Evolutionary conservation across 2,329 filamentous ascomycete species (phyloP).

Genomic region (Diplocarpon rosae): DNA sequence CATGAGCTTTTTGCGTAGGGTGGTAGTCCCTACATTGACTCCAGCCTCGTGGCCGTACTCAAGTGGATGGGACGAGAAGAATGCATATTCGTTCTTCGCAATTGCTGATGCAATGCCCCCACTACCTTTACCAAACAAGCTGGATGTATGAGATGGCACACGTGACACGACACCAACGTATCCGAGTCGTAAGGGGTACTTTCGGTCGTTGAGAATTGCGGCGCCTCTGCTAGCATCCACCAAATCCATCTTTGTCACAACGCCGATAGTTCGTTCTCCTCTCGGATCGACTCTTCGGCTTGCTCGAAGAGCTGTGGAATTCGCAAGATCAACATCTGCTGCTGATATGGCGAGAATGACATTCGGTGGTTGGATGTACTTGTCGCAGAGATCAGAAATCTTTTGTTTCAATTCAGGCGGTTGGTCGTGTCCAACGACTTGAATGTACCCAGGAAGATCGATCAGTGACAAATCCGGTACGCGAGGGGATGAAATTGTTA

Average conservation of each 20-base stretch:
- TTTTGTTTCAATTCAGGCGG: slow-evolving; percentile 87
- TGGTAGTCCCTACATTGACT: slow-evolving; percentile 72
- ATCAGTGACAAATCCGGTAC: slow-evolving; percentile 94
- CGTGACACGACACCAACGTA: slow-evolving; percentile 93
- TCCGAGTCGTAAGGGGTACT: slow-evolving; percentile 88
- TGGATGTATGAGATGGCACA: slow-evolving; percentile 48
- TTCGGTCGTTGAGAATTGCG: slow-evolving; percentile 71
- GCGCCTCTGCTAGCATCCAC: slow-evolving; percentile 74
- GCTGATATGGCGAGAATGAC: slow-evolving; percentile 96
- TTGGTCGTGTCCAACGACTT: slow-evolving; percentile 85
- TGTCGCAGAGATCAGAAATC: slow-evolving; percentile 92
- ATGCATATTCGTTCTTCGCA: slow-evolving; percentile 76
- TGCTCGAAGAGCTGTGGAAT: slow-evolving; percentile 83
- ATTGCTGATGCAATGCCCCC: slow-evolving; percentile 73
- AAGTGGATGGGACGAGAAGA: slow-evolving; percentile 70
- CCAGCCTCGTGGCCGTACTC: slow-evolving; percentile 68
- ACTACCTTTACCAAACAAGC: slow-evolving; percentile 74
- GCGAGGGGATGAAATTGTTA: slow-evolving; percentile 89
- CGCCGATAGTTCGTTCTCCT: slow-evolving; percentile 91
- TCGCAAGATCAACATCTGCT: slow-evolving; percentile 92
- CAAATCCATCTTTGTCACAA: slow-evolving; percentile 99
- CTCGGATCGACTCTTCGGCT: slow-evolving; percentile 87
- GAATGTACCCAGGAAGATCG: slow-evolving; percentile 94
- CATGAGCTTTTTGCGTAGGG: slow-evolving; percentile 91
- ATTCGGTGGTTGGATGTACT: slow-evolving; percentile 94